Conservation (phyloP, 2,329 filamentous ascomycete genomes). For the Pseudogymnoascus sp. region DNA sequence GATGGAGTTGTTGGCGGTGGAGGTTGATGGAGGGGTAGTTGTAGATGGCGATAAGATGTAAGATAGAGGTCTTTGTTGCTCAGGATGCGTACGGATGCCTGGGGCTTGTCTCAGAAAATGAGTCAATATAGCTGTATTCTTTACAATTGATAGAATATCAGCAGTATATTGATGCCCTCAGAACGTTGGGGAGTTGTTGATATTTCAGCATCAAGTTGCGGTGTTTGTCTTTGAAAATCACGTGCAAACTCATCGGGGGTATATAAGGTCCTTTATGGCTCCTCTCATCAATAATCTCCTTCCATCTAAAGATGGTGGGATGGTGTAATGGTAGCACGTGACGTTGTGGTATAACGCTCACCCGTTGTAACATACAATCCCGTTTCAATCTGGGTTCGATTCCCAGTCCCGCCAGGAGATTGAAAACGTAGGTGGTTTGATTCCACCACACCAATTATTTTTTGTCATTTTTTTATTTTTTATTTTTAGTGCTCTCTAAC, state of each 20-base stretch:
- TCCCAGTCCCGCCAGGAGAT: constrained; percentile 28
- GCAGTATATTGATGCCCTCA: background rate
- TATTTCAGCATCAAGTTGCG: background rate
- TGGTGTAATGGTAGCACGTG: constrained; percentile 12
- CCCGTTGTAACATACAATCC: constrained; percentile 19
- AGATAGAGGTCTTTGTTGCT: background rate
- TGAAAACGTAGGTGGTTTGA: constrained; percentile 24
- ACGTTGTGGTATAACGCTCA: constrained; percentile 22
- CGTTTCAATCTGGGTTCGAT: constrained; percentile 32
- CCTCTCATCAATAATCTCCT: constrained; percentile 10
- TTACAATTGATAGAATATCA: background rate
- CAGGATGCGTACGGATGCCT: background rate
- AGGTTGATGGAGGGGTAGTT: background rate
- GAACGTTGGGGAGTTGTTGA: background rate
- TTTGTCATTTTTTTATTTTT: constrained; percentile 1
- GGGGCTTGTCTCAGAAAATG: background rate
- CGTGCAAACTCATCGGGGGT: background rate
- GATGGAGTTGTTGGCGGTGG: background rate
- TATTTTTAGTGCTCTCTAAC: background rate
- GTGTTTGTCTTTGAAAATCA: background rate
- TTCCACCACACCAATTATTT: constrained; percentile 20
- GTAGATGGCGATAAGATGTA: background rate
- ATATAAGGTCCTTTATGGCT: background rate
- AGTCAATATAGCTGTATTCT: background rate
- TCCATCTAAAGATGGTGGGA: constrained; percentile 3